phyloP scores from a whole-genome alignment of 176 grass and related monocot species.

The Cenchrus americanus region DNA sequence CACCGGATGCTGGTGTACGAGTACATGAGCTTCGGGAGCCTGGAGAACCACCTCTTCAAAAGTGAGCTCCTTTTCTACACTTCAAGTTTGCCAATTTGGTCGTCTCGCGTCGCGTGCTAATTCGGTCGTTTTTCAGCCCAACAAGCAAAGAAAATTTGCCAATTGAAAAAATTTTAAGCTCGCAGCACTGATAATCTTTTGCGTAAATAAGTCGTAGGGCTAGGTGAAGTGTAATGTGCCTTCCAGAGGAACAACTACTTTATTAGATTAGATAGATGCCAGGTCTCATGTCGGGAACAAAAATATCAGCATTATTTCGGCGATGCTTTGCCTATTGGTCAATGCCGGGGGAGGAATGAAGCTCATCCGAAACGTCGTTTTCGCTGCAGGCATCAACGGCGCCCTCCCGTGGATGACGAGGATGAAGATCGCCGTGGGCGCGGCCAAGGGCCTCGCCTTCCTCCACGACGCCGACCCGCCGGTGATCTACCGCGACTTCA shows the following conservation, averaged over 20 bases:
- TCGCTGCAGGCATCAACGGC: slow-evolving; percentile 43
- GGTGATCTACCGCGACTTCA: slow-evolving; percentile 83
- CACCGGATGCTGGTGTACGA: slow-evolving; percentile 92
- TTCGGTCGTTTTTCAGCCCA: slow-evolving; percentile 14
- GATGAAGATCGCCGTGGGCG: slow-evolving; percentile 72
- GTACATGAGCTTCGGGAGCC: slow-evolving; percentile 71
- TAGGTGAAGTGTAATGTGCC: slow-evolving; percentile 33
- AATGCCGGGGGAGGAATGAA: slow-evolving; percentile 29
- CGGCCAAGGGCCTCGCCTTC: slow-evolving; percentile 75
- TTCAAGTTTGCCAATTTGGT: background rate
- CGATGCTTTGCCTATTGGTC: background rate
- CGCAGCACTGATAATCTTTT: background rate
- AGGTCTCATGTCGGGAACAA: background rate
- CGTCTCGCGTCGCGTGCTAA: slow-evolving; percentile 1
- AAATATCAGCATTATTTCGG: background rate
- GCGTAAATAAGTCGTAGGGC: slow-evolving; percentile 27
- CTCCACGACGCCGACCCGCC: slow-evolving; percentile 57
- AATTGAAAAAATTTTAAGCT: background rate
- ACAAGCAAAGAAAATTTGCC: background rate
- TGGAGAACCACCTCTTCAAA: slow-evolving; percentile 91
- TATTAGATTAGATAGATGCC: slow-evolving; percentile 15
- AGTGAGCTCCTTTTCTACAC: slow-evolving; percentile 54
- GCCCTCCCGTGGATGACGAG: slow-evolving; percentile 68
- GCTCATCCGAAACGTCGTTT: slow-evolving; percentile 27
- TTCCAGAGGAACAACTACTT: background rate